Conservation (phyloP, 2,329 filamentous ascomycete species). For the Aschersonia sp. region DNA sequence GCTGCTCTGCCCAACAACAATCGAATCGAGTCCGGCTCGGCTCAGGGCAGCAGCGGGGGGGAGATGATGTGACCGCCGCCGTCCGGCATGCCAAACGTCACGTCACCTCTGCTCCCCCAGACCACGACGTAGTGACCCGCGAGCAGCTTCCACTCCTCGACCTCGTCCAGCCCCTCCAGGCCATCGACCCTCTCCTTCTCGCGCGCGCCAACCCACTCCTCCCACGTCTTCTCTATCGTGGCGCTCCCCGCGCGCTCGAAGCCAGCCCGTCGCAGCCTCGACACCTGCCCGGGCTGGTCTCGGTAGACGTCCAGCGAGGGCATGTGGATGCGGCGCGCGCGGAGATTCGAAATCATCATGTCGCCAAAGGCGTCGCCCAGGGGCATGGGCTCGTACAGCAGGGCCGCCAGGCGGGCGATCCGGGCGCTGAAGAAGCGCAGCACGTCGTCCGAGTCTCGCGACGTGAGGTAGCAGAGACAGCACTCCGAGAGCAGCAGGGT, state of each 20-base stretch:
- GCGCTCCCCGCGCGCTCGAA: slow-evolving; percentile 34
- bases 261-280: slow-evolving; percentile 50
- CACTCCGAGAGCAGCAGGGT: slow-evolving; percentile 89
- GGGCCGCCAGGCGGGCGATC: slow-evolving; percentile 36
- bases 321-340: slow-evolving; percentile 66
- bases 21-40: too few species aligned
- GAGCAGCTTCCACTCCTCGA: slow-evolving; percentile 85
- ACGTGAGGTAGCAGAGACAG: slow-evolving; percentile 78
- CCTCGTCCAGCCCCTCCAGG: slow-evolving; percentile 81
- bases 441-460: slow-evolving; percentile 46
- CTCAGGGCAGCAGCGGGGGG: too few species aligned
- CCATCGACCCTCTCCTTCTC: slow-evolving; percentile 70
- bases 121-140: slow-evolving; percentile 79
- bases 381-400: slow-evolving; percentile 81
- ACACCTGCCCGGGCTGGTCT: slow-evolving; percentile 51
- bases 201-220: slow-evolving; percentile 50
- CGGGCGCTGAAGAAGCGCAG: slow-evolving; percentile 47
- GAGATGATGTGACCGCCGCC: too few species aligned
- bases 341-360: slow-evolving; percentile 86
- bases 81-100: slow-evolving; percentile 1
- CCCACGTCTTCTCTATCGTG: slow-evolving; percentile 51
- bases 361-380: slow-evolving; percentile 76
- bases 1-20: too few species aligned
- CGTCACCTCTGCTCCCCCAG: slow-evolving; percentile 60
- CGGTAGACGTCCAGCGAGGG: slow-evolving; percentile 67